Evolutionary conservation across 192 early-diverging fungal species (phyloP).

Genomic region (Anaeromyces robustus): DNA sequence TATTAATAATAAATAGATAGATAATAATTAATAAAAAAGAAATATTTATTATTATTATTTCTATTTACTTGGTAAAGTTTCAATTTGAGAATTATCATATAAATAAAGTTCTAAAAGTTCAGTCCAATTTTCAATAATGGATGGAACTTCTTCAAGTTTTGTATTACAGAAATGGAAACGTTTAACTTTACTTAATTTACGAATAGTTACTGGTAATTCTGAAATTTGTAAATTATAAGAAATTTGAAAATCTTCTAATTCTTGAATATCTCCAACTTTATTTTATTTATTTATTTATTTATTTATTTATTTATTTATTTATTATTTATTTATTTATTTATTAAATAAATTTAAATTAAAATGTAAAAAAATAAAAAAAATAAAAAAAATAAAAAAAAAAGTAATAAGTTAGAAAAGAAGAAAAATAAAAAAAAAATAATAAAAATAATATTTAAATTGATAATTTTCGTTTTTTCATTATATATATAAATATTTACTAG

Average conservation of each 20-base stretch:
- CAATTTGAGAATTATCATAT: slow-evolving; percentile 8
- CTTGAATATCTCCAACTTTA: background rate
- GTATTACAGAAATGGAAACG: slow-evolving; percentile 2
- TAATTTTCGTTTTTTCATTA: no score
- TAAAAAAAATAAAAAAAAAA: no score
- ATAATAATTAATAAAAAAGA: no score
- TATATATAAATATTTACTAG: background rate
- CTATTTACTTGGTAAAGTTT: background rate
- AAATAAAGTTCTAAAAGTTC: slow-evolving; percentile 3
- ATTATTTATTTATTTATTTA: no score
- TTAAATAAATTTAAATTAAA: no score
- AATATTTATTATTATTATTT: background rate
- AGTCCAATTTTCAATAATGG: background rate
- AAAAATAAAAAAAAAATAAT: no score
- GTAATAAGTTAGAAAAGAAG: no score
- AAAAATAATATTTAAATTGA: no score
- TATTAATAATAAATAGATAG: no score
- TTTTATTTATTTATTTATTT: no score
- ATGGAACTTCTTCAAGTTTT: slow-evolving; percentile 3
- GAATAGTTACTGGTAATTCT: background rate
- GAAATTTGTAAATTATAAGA: background rate
- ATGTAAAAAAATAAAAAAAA: no score
- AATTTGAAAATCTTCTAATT: background rate
- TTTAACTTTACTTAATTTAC: background rate
- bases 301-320: no score